Evolutionary conservation across 805 yeast species (phyloP).

Genomic region (Alloascoidea hylecoeti): DNA sequence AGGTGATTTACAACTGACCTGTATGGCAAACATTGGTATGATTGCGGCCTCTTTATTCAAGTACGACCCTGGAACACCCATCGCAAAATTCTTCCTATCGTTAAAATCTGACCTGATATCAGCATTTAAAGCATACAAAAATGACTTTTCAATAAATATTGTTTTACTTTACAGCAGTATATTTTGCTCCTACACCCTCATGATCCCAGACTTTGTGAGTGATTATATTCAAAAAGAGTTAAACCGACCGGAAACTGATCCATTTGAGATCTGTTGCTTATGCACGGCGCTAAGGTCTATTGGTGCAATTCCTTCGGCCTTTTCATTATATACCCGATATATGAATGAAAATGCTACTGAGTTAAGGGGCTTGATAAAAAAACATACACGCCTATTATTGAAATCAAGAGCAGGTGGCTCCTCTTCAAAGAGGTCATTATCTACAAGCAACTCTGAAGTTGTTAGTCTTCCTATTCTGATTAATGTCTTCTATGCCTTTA

Average conservation of each 20-base stretch:
- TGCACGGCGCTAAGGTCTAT: background rate
- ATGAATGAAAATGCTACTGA: background rate
- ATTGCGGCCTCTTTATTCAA: background rate
- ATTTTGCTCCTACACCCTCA: background rate
- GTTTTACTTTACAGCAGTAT: background rate
- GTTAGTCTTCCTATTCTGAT: constrained; percentile 11
- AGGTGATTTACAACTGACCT: background rate
- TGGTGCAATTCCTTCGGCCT: background rate
- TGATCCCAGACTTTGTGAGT: background rate
- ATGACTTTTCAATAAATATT: background rate
- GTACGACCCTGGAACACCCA: background rate
- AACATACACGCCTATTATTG: constrained; percentile 2
- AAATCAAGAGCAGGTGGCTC: background rate
- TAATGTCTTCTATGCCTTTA: constrained; percentile 18
- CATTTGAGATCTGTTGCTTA: background rate
- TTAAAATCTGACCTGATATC: background rate
- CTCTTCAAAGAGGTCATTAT: constrained; percentile 1
- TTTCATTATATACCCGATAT: background rate
- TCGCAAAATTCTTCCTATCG: background rate
- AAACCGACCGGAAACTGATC: background rate
- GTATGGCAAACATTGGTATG: background rate
- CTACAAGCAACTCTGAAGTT: constrained; percentile 8
- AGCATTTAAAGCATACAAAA: background rate
- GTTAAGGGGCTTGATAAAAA: constrained; percentile 3
- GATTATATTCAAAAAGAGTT: background rate